Conservation (phyloP, 179 eudicot genomes). For the Drosera spatulata region DNA sequence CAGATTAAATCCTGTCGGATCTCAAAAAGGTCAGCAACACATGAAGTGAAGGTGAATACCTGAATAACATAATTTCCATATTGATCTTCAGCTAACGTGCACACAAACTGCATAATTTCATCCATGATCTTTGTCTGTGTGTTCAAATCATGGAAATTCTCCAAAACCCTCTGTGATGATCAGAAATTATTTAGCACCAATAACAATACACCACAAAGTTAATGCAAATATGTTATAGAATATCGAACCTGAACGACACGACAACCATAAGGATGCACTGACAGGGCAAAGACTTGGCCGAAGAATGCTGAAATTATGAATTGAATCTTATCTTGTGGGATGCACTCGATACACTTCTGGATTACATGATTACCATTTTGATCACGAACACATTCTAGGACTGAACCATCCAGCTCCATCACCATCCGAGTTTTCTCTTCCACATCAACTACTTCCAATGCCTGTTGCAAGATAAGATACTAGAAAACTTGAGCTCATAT, state of each 20-base stretch:
- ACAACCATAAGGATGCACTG: constrained; percentile 60
- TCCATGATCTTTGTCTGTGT: constrained; percentile 32
- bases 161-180: constrained; percentile 45
- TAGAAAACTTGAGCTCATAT: background rate
- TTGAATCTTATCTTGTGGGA: constrained; percentile 42
- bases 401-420: constrained; percentile 36
- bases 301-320: constrained; percentile 32
- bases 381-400: constrained; percentile 54
- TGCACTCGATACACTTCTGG: constrained; percentile 56
- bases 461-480: constrained; percentile 15
- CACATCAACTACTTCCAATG: constrained; percentile 40
- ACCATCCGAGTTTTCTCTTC: constrained; percentile 36
- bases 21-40: background rate
- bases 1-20: background rate
- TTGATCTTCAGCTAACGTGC: constrained; percentile 49
- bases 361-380: constrained; percentile 69
- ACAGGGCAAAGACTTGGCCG: constrained; percentile 43
- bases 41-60: constrained; percentile 17
- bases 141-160: constrained; percentile 34
- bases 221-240: background rate
- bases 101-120: constrained; percentile 40
- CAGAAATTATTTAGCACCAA: background rate
- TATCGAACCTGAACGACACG: constrained; percentile 45
- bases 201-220: background rate
- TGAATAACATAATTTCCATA: constrained; percentile 65